A percentile compares a stretch with the other conserved stretches of the same genome.
Conservation (phyloP, 176 grass and related monocot species). For the Zoysia japonica region DNA sequence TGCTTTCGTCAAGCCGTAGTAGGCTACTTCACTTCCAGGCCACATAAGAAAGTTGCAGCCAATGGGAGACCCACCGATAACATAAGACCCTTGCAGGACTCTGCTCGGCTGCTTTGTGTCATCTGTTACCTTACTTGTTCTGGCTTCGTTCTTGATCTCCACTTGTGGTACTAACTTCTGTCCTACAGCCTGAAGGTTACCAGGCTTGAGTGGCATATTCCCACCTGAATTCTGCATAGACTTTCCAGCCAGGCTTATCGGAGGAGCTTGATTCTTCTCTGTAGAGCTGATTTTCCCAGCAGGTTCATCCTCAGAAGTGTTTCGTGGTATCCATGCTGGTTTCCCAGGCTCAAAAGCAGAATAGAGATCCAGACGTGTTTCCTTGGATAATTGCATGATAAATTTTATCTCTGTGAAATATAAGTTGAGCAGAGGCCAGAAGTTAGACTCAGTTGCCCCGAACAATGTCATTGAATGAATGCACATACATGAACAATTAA, state of each 20-base stretch:
- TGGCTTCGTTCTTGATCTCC: background rate
- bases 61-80: constrained; percentile 80
- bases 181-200: constrained; percentile 22
- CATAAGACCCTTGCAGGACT: constrained; percentile 57
- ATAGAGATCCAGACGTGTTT: constrained; percentile 46
- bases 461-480: background rate
- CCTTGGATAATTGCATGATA: constrained; percentile 60
- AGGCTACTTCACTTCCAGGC: constrained; percentile 56
- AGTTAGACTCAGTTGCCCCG: background rate
- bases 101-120: constrained; percentile 44
- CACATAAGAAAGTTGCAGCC: constrained; percentile 85
- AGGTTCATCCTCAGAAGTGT: constrained; percentile 25
- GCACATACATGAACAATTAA: constrained; percentile 12
- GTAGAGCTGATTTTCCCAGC: constrained; percentile 1
- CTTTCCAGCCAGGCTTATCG: constrained; percentile 23
- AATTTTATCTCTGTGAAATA: constrained; percentile 55
- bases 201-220: constrained; percentile 32
- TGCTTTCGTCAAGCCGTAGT: constrained; percentile 67
- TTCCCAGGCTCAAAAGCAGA: constrained; percentile 37
- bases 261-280: constrained; percentile 34
- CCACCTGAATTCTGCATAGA: constrained; percentile 14
- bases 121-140: constrained; percentile 33
- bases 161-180: background rate
- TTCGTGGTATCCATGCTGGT: constrained; percentile 20
- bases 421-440: constrained; percentile 7